Base-by-base conservation (phyloP, 1,284 basidiomycete species). In the Jaminaea rosea region DNA sequence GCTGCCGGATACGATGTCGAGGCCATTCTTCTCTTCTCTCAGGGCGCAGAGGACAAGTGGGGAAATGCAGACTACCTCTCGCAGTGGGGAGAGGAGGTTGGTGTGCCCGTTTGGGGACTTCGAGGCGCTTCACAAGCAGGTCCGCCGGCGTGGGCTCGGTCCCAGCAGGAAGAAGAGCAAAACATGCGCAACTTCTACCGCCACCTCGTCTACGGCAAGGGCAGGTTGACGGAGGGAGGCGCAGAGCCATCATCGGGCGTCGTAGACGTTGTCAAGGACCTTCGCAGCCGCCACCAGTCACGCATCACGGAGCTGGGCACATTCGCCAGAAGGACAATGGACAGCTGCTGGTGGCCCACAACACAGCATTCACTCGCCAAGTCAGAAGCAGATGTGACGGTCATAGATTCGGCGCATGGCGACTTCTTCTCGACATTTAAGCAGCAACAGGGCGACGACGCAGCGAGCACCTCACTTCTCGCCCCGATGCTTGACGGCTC, bases 261-360 rank as follows among this genome's bases (percentile, higher is more conserved):
- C 47, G 77, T 78, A 46, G 72, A 76, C 1, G 77, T 83, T 1
- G 75, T 88, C 8, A 72, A 78, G 1, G 79, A 83, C 62, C 77
- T 97, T 10, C 84, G 88, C 58, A 50, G 74, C 3, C 76, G 79
- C 23, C 92, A 97, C 73, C 55, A 69, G 0, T 63, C 73, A 27
- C 80, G 92, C 9, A 74, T 94, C 7, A 68, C 78, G 2, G 81
- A 87, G 41, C 79, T 97, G 3, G 79, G 82, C 41, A 82, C 83
- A 0, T 88, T 94, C 83, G 83, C 88, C 1, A 76, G 78, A 11
- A 80, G 92, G 26, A 85, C 90, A 0, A 76, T 87, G 45, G 80
- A 88, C 48, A 80, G 80, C 0, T 80, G 94, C 50, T 97, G 93
- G 93, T 98, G 91, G 90, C 93, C 93, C 0, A 97, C 97, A 72